Base-by-base conservation (phyloP, 140 eudicot genomes). In the Stevia rebaudiana region DNA sequence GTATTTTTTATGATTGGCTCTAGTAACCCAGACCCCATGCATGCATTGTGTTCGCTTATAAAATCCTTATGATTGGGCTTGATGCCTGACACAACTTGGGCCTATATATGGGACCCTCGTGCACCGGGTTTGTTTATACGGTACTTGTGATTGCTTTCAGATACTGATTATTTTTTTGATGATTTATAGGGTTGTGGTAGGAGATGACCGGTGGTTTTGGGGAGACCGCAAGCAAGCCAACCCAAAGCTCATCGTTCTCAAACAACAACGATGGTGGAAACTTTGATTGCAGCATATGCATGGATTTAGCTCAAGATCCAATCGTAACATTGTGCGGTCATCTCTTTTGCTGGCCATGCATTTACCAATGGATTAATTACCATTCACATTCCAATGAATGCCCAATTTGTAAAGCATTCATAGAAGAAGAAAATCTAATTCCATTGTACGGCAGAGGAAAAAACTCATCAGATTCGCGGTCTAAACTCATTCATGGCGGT, bases 281-380 rank as follows among this genome's bases (percentile, higher is more conserved):
- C 68, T 81, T 81, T 5, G 87, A 81, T 33, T 81, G 87, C 72
- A 81, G 76, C 58, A 81, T 81, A 18, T 81, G 87, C 76, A 54
- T 81, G 41, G 87, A 81, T 51, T 74, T 81, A 59, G 87, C 84
- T 17, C 83, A 81, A 17, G 87, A 81, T 69, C 87, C 87, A 1
- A 77, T 81, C 15, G 83, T 81, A 39, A 81, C 87, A 0, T 78
- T 81, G 1, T 81, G 87, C 17, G 87, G 87, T 22, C 87, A 81
- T 43, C 84, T 81, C 70, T 81, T 78, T 62, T 81, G 87, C 61
- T 81, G 87, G 87, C 87, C 87, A 65, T 81, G 84, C 70, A 78
- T 81, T 16, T 81, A 81, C 75, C 79, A 78, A 41, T 81, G 87
- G 87, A 75, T 78, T 42, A 80, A 78, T 33, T 69, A 35, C 44